phyloP scores from a whole-genome alignment of 352 stramenopile genomes.

The Phytophthora quininea region DNA sequence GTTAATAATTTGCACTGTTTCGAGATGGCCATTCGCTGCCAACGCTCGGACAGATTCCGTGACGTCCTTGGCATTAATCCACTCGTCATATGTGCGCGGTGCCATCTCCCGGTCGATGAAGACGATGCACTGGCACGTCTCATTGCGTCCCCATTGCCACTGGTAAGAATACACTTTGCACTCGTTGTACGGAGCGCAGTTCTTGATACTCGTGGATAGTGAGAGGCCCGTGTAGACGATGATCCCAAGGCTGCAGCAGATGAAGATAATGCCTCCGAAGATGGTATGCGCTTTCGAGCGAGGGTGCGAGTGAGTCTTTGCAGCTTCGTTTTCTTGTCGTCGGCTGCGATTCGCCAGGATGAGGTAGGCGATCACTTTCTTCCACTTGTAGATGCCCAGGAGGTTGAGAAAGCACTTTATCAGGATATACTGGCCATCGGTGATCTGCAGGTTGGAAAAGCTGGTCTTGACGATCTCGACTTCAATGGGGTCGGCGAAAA shows the following conservation, averaged over 20 bases:
- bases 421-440: slow-evolving; percentile 32
- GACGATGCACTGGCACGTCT: slow-evolving; percentile 40
- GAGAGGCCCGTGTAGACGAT: slow-evolving; percentile 39
- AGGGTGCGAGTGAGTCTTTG: slow-evolving; percentile 11
- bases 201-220: slow-evolving; percentile 30
- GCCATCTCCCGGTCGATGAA: slow-evolving; percentile 38
- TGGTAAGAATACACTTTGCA: slow-evolving; percentile 51
- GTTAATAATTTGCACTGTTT: slow-evolving; percentile 54
- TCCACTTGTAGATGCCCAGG: slow-evolving; percentile 57
- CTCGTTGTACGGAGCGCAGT: slow-evolving; percentile 34
- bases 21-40: slow-evolving; percentile 35
- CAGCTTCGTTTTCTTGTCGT: slow-evolving; percentile 17
- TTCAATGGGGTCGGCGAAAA: slow-evolving; percentile 46
- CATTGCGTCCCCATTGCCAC: slow-evolving; percentile 31
- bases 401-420: slow-evolving; percentile 49
- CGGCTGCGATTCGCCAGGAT: slow-evolving; percentile 33
- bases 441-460: slow-evolving; percentile 45
- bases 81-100: slow-evolving; percentile 38
- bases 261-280: slow-evolving; percentile 43
- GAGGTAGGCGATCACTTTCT: slow-evolving; percentile 43
- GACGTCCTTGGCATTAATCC: slow-evolving; percentile 39
- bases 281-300: slow-evolving; percentile 37
- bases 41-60: slow-evolving; percentile 34
- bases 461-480: slow-evolving; percentile 42
- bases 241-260: slow-evolving; percentile 41